phyloP scores from a whole-genome alignment of 176 grass and related monocot species.

The Ensete glaucum region DNA sequence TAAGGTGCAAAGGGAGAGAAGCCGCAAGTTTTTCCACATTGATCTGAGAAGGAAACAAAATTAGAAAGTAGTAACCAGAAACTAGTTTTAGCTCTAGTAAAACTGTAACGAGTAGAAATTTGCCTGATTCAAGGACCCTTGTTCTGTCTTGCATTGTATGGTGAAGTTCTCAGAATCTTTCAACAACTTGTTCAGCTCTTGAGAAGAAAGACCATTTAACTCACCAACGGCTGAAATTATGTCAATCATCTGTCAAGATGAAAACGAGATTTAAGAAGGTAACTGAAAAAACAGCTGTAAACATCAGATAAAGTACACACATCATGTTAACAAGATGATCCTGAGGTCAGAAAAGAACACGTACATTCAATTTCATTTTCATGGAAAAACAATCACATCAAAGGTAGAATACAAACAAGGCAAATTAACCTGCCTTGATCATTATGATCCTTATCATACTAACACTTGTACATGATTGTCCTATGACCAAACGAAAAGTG shows the following conservation, averaged over 20 bases:
- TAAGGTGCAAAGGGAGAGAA: slow-evolving; percentile 66
- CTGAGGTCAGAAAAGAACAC: not conserved
- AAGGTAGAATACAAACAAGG: no score
- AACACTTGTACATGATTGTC: no score
- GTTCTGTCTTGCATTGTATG: slow-evolving; percentile 48
- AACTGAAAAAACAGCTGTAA: not conserved
- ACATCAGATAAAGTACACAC: not conserved
- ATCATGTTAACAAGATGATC: not conserved
- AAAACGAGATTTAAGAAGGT: not conserved
- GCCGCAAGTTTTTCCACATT: slow-evolving; percentile 77
- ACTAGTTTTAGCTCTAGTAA: not conserved
- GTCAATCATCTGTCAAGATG: slow-evolving; percentile 50
- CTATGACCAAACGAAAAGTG: no score
- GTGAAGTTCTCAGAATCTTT: slow-evolving; percentile 77
- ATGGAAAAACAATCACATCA: no score
- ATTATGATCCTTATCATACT: no score
- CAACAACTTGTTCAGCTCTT: slow-evolving; percentile 59
- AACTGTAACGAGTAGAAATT: slow-evolving; percentile 6
- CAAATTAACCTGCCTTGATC: no score
- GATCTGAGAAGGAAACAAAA: slow-evolving; percentile 36
- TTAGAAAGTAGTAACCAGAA: not conserved
- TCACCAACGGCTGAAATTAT: slow-evolving; percentile 57
- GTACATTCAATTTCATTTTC: no score
- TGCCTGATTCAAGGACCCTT: slow-evolving; percentile 50
- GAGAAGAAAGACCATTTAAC: slow-evolving; percentile 51